Conservation (phyloP, 805 yeast species). For the Wickerhamiella kurtzmanii region DNA sequence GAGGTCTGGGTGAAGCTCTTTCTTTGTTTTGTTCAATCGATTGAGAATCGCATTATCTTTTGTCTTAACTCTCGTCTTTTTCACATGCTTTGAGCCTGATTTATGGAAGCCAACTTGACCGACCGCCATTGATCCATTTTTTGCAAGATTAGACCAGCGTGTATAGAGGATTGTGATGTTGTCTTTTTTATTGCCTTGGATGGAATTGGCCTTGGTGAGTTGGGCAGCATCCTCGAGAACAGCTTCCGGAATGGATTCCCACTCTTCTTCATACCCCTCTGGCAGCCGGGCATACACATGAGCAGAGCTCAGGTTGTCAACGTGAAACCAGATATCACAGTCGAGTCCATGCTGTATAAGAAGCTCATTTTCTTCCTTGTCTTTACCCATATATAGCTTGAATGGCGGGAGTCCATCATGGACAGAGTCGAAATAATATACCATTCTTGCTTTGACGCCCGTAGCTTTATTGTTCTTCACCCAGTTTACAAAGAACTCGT, state of each 20-base stretch:
- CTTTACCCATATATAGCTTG: slow-evolving; percentile 52
- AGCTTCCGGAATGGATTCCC: slow-evolving; percentile 39
- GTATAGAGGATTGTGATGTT: slow-evolving; percentile 58
- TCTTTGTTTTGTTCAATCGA: slow-evolving; percentile 49
- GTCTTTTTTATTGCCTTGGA: slow-evolving; percentile 57
- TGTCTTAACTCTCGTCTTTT: slow-evolving; percentile 38
- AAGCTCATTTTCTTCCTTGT: slow-evolving; percentile 55
- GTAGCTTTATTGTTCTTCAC: too few relatives aligned
- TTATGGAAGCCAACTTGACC: slow-evolving; percentile 70
- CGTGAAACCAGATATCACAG: slow-evolving; percentile 65
- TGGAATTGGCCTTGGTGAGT: slow-evolving; percentile 55
- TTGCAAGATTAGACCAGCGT: slow-evolving; percentile 56
- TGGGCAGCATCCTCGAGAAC: slow-evolving; percentile 52
- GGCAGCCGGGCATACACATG: slow-evolving; percentile 56
- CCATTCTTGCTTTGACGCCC: slow-evolving; percentile 24
- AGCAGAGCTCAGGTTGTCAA: slow-evolving; percentile 62
- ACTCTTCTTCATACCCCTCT: slow-evolving; percentile 29
- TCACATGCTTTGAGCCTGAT: slow-evolving; percentile 33
- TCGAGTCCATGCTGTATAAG: slow-evolving; percentile 51
- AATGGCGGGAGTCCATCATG: slow-evolving; percentile 3
- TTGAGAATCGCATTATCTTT: slow-evolving; percentile 49
- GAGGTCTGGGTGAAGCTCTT: slow-evolving; percentile 40
- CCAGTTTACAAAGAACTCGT: too few relatives aligned
- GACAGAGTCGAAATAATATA: slow-evolving; percentile 31
- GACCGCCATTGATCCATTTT: slow-evolving; percentile 57